Base-by-base conservation (phyloP, 225 moss, liverwort and hornwort genomes). In the Marchantia polymorpha region DNA sequence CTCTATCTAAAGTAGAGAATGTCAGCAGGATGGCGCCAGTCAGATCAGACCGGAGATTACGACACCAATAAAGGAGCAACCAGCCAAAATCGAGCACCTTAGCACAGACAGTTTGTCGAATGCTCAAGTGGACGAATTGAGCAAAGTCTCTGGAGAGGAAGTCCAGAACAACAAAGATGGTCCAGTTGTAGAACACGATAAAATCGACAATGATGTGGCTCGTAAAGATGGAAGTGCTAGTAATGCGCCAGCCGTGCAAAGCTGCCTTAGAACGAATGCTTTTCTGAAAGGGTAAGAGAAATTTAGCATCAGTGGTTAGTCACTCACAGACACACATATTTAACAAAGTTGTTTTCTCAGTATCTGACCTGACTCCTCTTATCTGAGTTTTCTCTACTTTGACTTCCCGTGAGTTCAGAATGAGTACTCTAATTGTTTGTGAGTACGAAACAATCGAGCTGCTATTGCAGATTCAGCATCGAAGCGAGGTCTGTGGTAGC, bases 401-500 rank as follows among this genome's bases (percentile, higher is more conserved):
- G 20, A 0, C 52, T 16, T 60, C 30, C 22, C 52, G 19, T 22
- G 39, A 53, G 51, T 0, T 10, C 22, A 0, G 27, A 27, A 58
- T 5, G 20, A 12, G 23, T 2, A 58, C 19, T 78, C 17, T 78
- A 13, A 49, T 3, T 20, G 19, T 46, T 67, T 23, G 31, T 51
- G 61, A 61, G n/a, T 61, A 61, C 22, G 61, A 23, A 61, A 23
- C 61, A 67, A 27, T 29, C 30, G 30, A 13, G 67, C 29, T 49
- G 48, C 47, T 74, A 63, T 27, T 70, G 84, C 88, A 96, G 96
- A 64, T 96, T 96, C 82, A 90, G 78, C 71, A 60, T 85, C 64
- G 96, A 96, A 78, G 83, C 91, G 25, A 91, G 96, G 76, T 96
- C 92, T 63, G 90, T 91, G 65, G 88, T 96, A 76, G 92, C 94